Percentiles rank a stretch among this genome's conserved stretches.
Evolutionary conservation across 176 grass and related monocot species (phyloP).

Genomic region (Ampelocalamus luodianensis): DNA sequence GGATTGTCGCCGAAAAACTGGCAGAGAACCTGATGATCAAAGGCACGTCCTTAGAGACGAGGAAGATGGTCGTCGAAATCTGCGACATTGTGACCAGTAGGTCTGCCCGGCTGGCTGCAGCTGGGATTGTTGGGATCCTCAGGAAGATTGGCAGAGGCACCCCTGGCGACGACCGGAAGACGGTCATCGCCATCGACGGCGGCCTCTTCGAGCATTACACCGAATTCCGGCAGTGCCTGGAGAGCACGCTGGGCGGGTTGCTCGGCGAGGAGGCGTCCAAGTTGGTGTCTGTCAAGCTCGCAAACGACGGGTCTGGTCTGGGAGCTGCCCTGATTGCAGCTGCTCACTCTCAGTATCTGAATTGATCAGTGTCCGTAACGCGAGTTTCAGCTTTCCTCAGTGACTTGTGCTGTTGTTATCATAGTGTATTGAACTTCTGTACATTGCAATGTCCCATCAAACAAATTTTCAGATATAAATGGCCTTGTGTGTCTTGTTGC

Average conservation of each 20-base stretch:
- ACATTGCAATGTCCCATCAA: neutral
- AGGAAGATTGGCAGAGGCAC: conserved; percentile 69
- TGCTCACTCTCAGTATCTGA: conserved; percentile 57
- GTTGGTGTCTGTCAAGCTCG: conserved; percentile 53
- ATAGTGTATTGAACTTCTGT: neutral
- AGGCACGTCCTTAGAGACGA: conserved; percentile 59
- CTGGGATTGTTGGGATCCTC: conserved; percentile 83
- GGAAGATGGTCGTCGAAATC: conserved; percentile 68
- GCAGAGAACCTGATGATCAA: conserved; percentile 48
- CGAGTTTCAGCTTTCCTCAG: neutral
- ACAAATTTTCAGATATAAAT: neutral
- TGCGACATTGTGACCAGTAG: conserved; percentile 72
- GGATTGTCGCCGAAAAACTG: conserved; percentile 52
- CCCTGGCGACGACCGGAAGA: conserved; percentile 45
- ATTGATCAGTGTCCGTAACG: neutral
- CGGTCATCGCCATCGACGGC: conserved; percentile 74
- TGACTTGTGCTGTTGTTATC: neutral
- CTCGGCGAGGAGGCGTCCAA: conserved; percentile 63
- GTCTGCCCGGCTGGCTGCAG: conserved; percentile 74
- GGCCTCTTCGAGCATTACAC: conserved; percentile 67
- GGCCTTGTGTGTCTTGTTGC: neutral
- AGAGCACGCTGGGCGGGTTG: conserved; percentile 68
- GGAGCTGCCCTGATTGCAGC: conserved; percentile 89
- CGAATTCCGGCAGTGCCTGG: conserved; percentile 69
- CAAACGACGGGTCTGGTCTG: conserved; percentile 79